These are phyloP conservation scores for Blastobotrys peoriensis DNA, from an alignment of 805 yeast genomes.

Conservation along the genomic window DNA sequence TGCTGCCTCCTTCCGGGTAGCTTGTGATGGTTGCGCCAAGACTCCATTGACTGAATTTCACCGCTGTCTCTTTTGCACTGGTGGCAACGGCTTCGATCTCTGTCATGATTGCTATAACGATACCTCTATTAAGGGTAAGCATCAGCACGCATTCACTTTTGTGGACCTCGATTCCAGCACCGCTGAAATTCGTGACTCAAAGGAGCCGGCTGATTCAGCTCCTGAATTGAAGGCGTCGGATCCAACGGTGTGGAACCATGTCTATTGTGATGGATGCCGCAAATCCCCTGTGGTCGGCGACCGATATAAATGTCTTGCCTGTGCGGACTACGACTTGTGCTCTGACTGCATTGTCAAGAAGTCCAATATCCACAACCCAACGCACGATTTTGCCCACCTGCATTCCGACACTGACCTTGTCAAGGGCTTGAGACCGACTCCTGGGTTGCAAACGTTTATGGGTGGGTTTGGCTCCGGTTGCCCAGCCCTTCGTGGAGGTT, in stretches of 20 bases:
- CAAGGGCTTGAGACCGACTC: too few species aligned
- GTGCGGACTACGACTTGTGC: conserved; percentile 48
- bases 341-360: conserved; percentile 27
- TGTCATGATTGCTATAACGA: background rate
- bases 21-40: background rate
- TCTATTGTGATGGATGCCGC: conserved; percentile 23
- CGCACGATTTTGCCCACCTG: conserved; percentile 20
- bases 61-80: background rate
- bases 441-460: too few species aligned
- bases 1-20: background rate
- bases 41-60: background rate
- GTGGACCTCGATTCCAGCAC: too few species aligned
- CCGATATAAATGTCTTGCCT: conserved; percentile 43
- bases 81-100: background rate
- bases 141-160: background rate
- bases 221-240: too few species aligned
- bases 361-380: conserved; percentile 12
- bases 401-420: conserved; percentile 7
- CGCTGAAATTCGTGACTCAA: too few species aligned
- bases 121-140: background rate
- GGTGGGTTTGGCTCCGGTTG: too few species aligned
- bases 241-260: conserved; percentile 10
- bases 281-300: conserved; percentile 31
- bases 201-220: too few species aligned
- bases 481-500: too few species aligned